Base-by-base conservation (phyloP, 768 basidiomycete genomes). In the Leucocoprinus birnbaumii region DNA sequence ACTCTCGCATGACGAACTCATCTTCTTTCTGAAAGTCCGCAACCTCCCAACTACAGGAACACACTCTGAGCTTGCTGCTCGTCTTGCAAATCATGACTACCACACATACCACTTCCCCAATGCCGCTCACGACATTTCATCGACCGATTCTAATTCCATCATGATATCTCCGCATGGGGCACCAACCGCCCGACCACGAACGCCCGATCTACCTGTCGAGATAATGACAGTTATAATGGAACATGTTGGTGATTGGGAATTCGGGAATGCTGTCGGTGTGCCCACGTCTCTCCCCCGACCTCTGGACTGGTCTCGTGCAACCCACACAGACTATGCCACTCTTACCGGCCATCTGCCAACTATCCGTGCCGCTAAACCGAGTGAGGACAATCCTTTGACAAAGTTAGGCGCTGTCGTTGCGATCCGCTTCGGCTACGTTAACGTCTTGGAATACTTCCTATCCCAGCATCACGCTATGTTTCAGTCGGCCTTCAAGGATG, bases 201-300 rank as follows among this genome's bases (percentile, higher is more conserved):
- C 70, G 0, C 82, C 82, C 27, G 85, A 87, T 66, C 78, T 93
- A 31, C 90, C 90, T 0, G 74, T 86, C 51, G 91, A 93, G 66
- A 79, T 93, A 38, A 68, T 92, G 24, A 85, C 86, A 9, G 80
- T 87, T 48, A 90, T 92, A 57, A 68, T 92, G 68, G 87, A 92
- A 55, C 81, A 87, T 60, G 67, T 91, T 8, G 89, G 86, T 13
- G 86, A 91, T 66, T 95, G 91, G 90, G 88, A 93, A 61, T 83
- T 95, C 8, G 76, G 86, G 11, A 86, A 83, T 57, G 86, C 92
- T 13, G 81, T 94, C 34, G 83, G 85, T 18, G 73, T 93, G 1
- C 87, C 85, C 10, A 89, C 89, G 4, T 82, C 82, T 8, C 67
- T 94, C 0, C 68, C 80, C 3, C 77, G 74, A 24, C 90, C 91